Evolutionary conservation across 345 rosid species (phyloP).

Genomic region (Firmiana major): DNA sequence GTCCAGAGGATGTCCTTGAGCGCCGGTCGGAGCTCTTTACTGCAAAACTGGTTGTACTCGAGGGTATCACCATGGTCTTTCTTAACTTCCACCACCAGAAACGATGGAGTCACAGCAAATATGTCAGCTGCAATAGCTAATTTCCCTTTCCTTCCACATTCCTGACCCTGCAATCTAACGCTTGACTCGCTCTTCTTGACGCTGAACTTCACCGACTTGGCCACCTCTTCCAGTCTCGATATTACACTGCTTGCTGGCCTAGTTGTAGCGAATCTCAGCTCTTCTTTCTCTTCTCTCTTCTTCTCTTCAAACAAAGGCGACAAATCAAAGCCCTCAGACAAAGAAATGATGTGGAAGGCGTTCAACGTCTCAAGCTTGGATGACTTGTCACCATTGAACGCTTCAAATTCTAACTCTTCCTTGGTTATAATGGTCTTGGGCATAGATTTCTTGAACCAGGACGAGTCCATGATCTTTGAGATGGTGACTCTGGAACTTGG

Average conservation of each 20-base stretch:
- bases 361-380: conserved; percentile 59
- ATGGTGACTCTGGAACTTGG: conserved; percentile 53
- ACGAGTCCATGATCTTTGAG: conserved; percentile 60
- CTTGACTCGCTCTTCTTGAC: conserved; percentile 69
- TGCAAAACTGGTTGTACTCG: conserved; percentile 88
- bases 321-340: conserved; percentile 84
- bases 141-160: conserved; percentile 84
- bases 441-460: conserved; percentile 65
- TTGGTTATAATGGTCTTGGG: conserved; percentile 28
- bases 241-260: conserved; percentile 81
- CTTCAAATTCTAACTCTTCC: conserved; percentile 33
- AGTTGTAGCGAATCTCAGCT: conserved; percentile 80
- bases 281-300: conserved; percentile 72
- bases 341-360: conserved; percentile 83
- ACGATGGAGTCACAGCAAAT: conserved; percentile 70
- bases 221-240: conserved; percentile 74
- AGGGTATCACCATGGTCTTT: conserved; percentile 84
- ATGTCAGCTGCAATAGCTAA: conserved; percentile 73
- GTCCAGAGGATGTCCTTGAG: conserved; percentile 89
- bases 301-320: conserved; percentile 87
- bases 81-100: conserved; percentile 82
- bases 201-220: conserved; percentile 52
- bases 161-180: conserved; percentile 71
- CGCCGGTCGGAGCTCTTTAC: conserved; percentile 79
- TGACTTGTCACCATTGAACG: conserved; percentile 22